A percentile compares a stretch with the other conserved stretches of the same genome.
phyloP scores from a whole-genome alignment of 177 flowering plant species.

The Tripterygium wilfordii region DNA sequence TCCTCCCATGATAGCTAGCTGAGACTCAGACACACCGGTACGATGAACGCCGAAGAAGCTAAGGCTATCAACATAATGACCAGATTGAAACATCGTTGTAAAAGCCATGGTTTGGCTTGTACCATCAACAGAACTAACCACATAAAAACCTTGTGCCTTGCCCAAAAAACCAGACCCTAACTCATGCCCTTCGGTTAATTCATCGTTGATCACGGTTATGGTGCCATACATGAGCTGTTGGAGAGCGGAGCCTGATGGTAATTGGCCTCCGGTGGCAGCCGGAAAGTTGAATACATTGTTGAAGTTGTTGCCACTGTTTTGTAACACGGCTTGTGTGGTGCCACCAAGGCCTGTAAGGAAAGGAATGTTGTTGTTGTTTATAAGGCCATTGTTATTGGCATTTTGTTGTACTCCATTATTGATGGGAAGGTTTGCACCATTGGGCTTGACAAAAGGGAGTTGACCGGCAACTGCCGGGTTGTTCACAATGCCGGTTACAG shows the following conservation, averaged over 20 bases:
- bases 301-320: conserved; percentile 38
- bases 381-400: conserved; percentile 40
- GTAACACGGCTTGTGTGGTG: conserved; percentile 23
- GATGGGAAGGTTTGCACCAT: conserved; percentile 48
- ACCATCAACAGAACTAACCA: conserved; percentile 73
- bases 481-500: conserved; percentile 50
- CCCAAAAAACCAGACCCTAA: conserved; percentile 67
- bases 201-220: conserved; percentile 74
- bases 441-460: conserved; percentile 64
- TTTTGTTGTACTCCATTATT: conserved; percentile 45
- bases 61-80: conserved; percentile 49
- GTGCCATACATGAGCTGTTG: conserved; percentile 77
- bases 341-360: conserved; percentile 79
- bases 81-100: conserved; percentile 61
- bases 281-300: conserved; percentile 32
- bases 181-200: conserved; percentile 73
- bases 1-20: conserved; percentile 81
- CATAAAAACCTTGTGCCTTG: conserved; percentile 78
- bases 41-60: conserved; percentile 80
- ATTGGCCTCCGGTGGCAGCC: conserved; percentile 35
- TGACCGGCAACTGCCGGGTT: conserved; percentile 56
- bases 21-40: conserved; percentile 63
- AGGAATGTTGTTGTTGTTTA: conserved; percentile 73
- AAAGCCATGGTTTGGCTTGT: conserved; percentile 73
- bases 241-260: conserved; percentile 49